Conservation (phyloP, 306 rosid genomes). For the Malus asiatica region DNA sequence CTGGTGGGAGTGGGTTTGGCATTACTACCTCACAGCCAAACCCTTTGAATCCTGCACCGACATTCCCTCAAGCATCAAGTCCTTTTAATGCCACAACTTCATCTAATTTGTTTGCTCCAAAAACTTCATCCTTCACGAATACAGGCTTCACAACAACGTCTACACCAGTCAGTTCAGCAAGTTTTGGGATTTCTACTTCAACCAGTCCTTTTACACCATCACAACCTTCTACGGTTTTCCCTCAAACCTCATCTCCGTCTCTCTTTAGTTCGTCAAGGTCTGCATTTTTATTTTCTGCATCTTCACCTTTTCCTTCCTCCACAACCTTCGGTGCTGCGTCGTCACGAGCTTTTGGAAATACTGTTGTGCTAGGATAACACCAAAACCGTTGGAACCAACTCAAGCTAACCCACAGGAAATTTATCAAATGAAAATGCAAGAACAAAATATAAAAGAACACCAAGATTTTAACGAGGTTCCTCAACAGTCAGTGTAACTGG, state of each 20-base stretch:
- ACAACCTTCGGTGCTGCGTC: slow-evolving; percentile 58
- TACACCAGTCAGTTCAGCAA: slow-evolving; percentile 55
- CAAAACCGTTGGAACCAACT: too few relatives aligned
- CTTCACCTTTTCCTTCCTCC: slow-evolving; percentile 66
- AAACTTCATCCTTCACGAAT: slow-evolving; percentile 44
- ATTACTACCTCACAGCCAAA: slow-evolving; percentile 46
- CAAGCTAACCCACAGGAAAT: too few relatives aligned
- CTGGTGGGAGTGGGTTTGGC: slow-evolving; percentile 47
- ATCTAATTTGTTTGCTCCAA: slow-evolving; percentile 60
- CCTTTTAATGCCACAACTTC: slow-evolving; percentile 46
- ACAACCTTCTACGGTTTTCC: slow-evolving; percentile 26
- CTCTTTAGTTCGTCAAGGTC: slow-evolving; percentile 33
- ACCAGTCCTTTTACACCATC: slow-evolving; percentile 38
- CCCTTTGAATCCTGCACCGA: slow-evolving; percentile 38
- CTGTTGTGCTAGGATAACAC: too few relatives aligned
- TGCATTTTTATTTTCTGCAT: slow-evolving; percentile 38
- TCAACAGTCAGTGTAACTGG: too few relatives aligned
- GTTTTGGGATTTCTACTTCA: slow-evolving; percentile 42
- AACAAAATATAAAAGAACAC: too few relatives aligned
- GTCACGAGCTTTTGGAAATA: slow-evolving; percentile 60
- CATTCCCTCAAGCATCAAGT: slow-evolving; percentile 59
- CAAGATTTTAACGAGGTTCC: too few relatives aligned
- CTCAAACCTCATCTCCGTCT: slow-evolving; percentile 39
- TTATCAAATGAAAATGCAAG: too few relatives aligned
- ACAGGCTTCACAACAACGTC: slow-evolving; percentile 47